Conservation (phyloP, 306 rosid species). For the Lablab purpureus region DNA sequence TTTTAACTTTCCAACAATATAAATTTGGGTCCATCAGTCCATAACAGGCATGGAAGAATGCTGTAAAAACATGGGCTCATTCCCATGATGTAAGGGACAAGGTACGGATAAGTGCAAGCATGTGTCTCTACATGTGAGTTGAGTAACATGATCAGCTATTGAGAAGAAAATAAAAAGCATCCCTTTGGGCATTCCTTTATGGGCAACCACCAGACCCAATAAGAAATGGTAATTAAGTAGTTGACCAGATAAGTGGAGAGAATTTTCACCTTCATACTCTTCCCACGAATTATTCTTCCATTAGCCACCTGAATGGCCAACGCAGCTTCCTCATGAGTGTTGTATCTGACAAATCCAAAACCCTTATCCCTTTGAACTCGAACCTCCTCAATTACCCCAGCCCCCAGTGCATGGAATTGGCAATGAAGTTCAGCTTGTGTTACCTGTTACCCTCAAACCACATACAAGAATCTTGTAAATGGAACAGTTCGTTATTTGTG, state of each 20-base stretch:
- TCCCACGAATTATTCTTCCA: constrained; percentile 67
- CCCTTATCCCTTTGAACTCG: constrained; percentile 75
- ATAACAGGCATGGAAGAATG: not conserved
- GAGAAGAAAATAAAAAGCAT: not conserved
- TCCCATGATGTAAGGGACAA: not conserved
- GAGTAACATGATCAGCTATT: constrained; percentile 1
- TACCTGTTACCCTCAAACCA: constrained; percentile 52
- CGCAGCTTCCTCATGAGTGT: constrained; percentile 67
- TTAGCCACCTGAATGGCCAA: constrained; percentile 70
- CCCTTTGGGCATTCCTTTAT: constrained; percentile 8
- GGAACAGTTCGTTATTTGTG: constrained; percentile 32
- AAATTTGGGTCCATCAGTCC: constrained; percentile 26
- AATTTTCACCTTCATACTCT: constrained; percentile 62
- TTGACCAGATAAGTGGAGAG: constrained; percentile 37
- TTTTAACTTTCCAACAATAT: constrained; percentile 13
- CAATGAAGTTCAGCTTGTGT: constrained; percentile 69
- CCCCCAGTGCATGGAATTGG: constrained; percentile 65
- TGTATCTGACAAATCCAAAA: constrained; percentile 73
- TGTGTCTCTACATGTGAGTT: not conserved
- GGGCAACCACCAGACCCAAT: constrained; percentile 32
- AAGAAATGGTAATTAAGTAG: constrained; percentile 13
- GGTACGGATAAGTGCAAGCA: constrained; percentile 6
- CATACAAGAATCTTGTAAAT: constrained; percentile 23
- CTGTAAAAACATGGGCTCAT: constrained; percentile 21
- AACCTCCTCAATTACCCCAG: constrained; percentile 71